Conservation (phyloP, 371 early-diverging fungal species). For the Actinomucor elegans region DNA sequence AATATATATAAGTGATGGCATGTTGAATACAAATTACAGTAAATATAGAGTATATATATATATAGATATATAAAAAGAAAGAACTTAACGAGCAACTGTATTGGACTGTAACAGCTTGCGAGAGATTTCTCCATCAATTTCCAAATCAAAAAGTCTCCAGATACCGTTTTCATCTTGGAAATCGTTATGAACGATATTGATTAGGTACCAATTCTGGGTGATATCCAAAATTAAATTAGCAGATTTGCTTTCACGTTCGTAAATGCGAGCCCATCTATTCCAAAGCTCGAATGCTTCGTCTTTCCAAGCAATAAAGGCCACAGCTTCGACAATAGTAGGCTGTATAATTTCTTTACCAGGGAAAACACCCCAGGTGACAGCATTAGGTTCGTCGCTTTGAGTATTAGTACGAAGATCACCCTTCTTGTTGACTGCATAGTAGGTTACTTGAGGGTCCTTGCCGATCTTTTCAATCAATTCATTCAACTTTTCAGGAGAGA, state of each 20-base stretch:
- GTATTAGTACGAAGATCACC: conserved; percentile 90
- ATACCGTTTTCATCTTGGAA: conserved; percentile 75
- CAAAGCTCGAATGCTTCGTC: conserved; percentile 97
- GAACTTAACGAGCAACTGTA: conserved; percentile 10
- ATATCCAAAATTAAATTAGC: conserved; percentile 66
- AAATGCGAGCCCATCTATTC: conserved; percentile 86
- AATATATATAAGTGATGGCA: conserved; percentile 7
- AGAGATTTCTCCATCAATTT: conserved; percentile 37
- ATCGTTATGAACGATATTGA: conserved; percentile 95
- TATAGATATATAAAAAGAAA: background rate
- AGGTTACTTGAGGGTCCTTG: conserved; percentile 74
- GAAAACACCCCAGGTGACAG: conserved; percentile 99
- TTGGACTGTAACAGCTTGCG: conserved; percentile 13
- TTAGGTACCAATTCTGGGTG: conserved; percentile 81
- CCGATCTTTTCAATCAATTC: conserved; percentile 69
- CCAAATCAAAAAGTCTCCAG: conserved; percentile 68
- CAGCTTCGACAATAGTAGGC: conserved; percentile 93
- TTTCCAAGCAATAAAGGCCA: conserved; percentile 95
- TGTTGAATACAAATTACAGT: conserved; percentile 23
- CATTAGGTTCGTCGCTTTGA: conserved; percentile 84
- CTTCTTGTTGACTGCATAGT: conserved; percentile 87
- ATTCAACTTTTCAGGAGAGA: conserved; percentile 72
- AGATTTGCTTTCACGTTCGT: conserved; percentile 61
- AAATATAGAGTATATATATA: background rate
- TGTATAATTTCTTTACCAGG: conserved; percentile 97